phyloP scores from a whole-genome alignment of 1,284 basidiomycete species.

The Boletus semigastroideus region DNA sequence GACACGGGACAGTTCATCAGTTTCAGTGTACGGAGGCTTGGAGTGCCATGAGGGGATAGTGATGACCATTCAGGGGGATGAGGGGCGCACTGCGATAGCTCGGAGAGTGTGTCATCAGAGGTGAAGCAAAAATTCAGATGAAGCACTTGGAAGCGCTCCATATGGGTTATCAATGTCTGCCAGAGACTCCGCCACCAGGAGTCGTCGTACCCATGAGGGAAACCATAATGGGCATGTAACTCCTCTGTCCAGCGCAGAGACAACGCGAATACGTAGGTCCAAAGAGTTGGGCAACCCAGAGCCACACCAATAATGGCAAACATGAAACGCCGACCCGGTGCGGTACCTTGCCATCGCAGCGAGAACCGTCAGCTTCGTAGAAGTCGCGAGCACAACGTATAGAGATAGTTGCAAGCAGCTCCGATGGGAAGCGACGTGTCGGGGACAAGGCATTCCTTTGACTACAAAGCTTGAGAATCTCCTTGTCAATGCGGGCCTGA shows the following conservation, averaged over 20 bases:
- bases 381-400: constrained; percentile 9
- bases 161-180: neutral
- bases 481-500: too few species aligned
- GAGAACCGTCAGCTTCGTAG: too few species aligned
- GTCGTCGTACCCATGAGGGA: neutral
- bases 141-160: neutral
- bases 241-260: constrained; percentile 26
- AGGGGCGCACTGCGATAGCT: too few species aligned
- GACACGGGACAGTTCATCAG: neutral
- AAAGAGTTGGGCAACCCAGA: too few species aligned
- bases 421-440: constrained; percentile 27
- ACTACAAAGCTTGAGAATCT: neutral
- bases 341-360: neutral
- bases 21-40: neutral
- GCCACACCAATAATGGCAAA: too few species aligned
- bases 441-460: constrained; percentile 8
- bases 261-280: neutral
- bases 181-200: neutral
- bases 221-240: constrained; percentile 9
- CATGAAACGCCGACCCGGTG: neutral
- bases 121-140: neutral
- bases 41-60: neutral
- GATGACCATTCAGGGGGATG: too few species aligned
- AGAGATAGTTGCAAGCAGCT: constrained; percentile 22
- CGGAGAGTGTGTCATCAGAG: too few species aligned